phyloP scores from a whole-genome alignment of 2,329 filamentous ascomycete species.

The Coleophoma cylindrospora region DNA sequence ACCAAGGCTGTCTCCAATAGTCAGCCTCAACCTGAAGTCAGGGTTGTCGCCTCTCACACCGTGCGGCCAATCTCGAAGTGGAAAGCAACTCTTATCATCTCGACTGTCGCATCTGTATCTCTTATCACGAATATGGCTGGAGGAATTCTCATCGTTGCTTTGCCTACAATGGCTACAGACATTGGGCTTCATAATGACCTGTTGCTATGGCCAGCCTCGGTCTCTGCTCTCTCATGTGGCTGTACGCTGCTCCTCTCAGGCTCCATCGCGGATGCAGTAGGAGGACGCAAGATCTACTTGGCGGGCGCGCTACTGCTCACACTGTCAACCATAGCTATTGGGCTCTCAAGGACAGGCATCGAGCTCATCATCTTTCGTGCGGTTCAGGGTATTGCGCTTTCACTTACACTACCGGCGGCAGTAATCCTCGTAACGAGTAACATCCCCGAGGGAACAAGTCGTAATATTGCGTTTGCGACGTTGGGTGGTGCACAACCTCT shows the following conservation, averaged over 20 bases:
- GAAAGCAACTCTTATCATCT: constrained; percentile 10
- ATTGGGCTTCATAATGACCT: constrained; percentile 20
- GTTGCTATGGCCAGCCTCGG: constrained; percentile 25
- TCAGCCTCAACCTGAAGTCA: too few species aligned
- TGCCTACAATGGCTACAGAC: constrained; percentile 35
- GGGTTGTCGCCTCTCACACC: neutral
- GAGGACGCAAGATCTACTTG: constrained; percentile 38
- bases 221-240: constrained; percentile 33
- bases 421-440: constrained; percentile 42
- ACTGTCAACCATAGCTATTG: constrained; percentile 37
- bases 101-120: constrained; percentile 16
- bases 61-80: constrained; percentile 7
- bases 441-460: constrained; percentile 37
- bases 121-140: constrained; percentile 22
- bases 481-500: constrained; percentile 45
- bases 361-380: constrained; percentile 42
- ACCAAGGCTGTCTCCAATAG: too few species aligned
- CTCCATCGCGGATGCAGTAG: constrained; percentile 43
- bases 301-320: constrained; percentile 37
- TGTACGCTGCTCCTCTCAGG: constrained; percentile 43
- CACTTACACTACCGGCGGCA: constrained; percentile 42
- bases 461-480: constrained; percentile 46
- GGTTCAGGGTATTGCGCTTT: constrained; percentile 37
- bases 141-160: constrained; percentile 32
- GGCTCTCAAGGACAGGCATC: constrained; percentile 30